Evolutionary conservation across 2,329 filamentous ascomycete genomes (phyloP).

Genomic region (Pseudocercospora vitis): DNA sequence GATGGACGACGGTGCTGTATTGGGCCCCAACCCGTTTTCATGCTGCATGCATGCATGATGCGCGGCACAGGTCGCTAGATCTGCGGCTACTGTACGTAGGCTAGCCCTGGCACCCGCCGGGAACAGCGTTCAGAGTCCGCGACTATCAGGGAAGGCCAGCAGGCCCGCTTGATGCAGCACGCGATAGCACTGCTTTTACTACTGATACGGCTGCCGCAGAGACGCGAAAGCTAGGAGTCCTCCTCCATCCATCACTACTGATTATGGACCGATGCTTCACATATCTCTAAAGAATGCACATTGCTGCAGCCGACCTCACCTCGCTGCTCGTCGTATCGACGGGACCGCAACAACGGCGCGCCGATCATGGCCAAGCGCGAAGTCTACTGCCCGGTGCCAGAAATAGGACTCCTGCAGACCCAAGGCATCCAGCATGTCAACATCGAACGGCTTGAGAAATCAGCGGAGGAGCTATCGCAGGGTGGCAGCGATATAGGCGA

Average conservation of each 20-base stretch:
- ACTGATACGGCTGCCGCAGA: conserved; percentile 4
- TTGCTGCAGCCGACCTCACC: not conserved
- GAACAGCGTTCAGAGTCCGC: no score
- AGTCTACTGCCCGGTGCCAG: conserved; percentile 1
- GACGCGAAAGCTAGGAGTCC: not conserved
- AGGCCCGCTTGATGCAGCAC: conserved; percentile 2
- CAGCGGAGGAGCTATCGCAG: conserved; percentile 68
- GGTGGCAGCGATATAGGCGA: conserved; percentile 72
- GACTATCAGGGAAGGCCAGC: not conserved
- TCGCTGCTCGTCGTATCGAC: not conserved
- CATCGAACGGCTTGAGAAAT: conserved; percentile 72
- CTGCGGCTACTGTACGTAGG: not conserved
- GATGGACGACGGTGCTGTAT: no score
- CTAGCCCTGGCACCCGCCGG: no score
- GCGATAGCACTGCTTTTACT: not conserved
- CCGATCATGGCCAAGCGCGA: conserved; percentile 2
- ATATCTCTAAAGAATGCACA: no score
- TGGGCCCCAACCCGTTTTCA: not conserved
- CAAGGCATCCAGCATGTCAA: conserved; percentile 43
- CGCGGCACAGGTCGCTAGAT: not conserved
- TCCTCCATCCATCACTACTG: not conserved
- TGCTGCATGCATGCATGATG: not conserved
- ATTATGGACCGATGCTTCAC: no score
- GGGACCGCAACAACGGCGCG: not conserved
- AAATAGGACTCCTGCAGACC: not conserved